phyloP scores from a whole-genome alignment of 306 rosid species.

The Casuarina glauca region DNA sequence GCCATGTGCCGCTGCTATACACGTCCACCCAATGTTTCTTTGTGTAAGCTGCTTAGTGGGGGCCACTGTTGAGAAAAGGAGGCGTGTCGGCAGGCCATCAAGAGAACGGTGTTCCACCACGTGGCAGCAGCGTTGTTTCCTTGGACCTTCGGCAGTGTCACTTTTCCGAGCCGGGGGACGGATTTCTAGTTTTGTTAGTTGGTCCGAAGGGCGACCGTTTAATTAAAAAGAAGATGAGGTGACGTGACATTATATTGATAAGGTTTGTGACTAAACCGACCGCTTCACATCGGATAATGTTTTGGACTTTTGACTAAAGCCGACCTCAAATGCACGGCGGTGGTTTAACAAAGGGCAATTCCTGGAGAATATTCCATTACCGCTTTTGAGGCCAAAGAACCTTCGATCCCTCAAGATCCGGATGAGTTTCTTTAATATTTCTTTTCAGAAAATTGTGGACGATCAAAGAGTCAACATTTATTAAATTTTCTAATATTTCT shows the following conservation, averaged over 20 bases:
- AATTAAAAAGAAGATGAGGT: background rate
- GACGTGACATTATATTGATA: background rate
- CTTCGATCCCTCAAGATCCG: background rate
- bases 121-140: background rate
- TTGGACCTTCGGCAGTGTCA: background rate
- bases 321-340: background rate
- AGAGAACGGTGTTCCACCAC: background rate
- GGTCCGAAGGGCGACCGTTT: background rate
- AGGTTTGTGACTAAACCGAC: background rate
- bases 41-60: background rate
- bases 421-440: background rate
- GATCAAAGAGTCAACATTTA: background rate
- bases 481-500: too few relatives aligned
- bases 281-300: background rate
- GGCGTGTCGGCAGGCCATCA: background rate
- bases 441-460: background rate
- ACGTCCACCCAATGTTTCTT: background rate
- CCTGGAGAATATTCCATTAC: background rate
- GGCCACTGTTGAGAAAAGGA: too few relatives aligned
- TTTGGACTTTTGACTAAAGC: background rate
- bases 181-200: slow-evolving; percentile 5
- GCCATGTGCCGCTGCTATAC: background rate
- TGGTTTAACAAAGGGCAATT: background rate
- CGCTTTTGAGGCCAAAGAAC: too few relatives aligned
- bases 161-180: too few relatives aligned